These are phyloP conservation scores for Ogataea hybrid DNA, from an alignment of 1,139 yeast genomes.

Conservation along the genomic window DNA sequence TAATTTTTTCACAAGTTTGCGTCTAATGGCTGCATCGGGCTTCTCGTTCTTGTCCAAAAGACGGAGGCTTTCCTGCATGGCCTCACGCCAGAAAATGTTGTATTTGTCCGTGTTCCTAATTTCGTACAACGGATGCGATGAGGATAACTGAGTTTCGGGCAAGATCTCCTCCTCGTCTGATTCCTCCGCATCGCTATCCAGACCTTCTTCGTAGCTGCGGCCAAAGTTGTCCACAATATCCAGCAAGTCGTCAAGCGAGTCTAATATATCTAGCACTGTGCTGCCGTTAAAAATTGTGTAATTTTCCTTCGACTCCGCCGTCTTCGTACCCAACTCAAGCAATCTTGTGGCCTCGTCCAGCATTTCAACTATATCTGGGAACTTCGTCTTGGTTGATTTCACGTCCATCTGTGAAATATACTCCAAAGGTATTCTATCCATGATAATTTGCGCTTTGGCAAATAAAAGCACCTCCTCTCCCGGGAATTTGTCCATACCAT, in stretches of 20 bases:
- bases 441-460: constrained; percentile 52
- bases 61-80: constrained; percentile 44
- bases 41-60: constrained; percentile 32
- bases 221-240: constrained; percentile 69
- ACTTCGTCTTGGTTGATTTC: constrained; percentile 35
- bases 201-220: constrained; percentile 46
- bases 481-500: constrained; percentile 54
- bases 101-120: constrained; percentile 36
- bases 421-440: constrained; percentile 59
- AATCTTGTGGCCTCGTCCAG: constrained; percentile 42
- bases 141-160: constrained; percentile 37
- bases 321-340: constrained; percentile 45
- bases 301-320: constrained; percentile 30
- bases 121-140: constrained; percentile 54
- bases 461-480: constrained; percentile 45
- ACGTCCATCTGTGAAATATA: constrained; percentile 48
- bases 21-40: constrained; percentile 14
- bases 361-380: constrained; percentile 38
- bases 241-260: constrained; percentile 52
- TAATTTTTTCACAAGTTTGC: constrained; percentile 38
- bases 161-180: constrained; percentile 33
- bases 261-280: constrained; percentile 25
- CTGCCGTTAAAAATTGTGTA: constrained; percentile 24
- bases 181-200: constrained; percentile 45
- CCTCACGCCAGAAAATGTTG: constrained; percentile 57